Percentiles rank a stretch among this genome's conserved stretches.
phyloP scores from a whole-genome alignment of 2,329 filamentous ascomycete species.

The Pezicula rhizophila region DNA sequence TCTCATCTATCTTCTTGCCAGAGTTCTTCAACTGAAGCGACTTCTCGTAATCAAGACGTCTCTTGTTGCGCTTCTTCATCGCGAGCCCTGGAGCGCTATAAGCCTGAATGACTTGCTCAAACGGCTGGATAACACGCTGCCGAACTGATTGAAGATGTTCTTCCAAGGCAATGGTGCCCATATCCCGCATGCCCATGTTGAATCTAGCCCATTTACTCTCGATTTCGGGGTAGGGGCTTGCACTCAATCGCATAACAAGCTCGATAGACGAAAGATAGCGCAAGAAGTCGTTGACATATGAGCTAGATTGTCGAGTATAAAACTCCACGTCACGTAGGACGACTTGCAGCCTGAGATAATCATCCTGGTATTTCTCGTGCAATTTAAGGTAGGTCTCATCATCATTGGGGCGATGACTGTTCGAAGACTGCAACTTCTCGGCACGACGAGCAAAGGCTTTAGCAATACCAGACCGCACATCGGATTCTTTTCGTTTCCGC shows the following conservation, averaged over 20 bases:
- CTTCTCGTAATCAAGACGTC: conserved; percentile 82
- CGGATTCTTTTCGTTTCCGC: conserved; percentile 80
- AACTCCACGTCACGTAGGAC: conserved; percentile 83
- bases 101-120: conserved; percentile 69
- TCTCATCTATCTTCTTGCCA: conserved; percentile 82
- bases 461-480: conserved; percentile 76
- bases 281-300: conserved; percentile 75
- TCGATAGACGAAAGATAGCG: conserved; percentile 79
- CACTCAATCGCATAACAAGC: conserved; percentile 71
- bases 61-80: conserved; percentile 92
- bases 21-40: conserved; percentile 70
- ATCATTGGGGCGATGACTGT: conserved; percentile 57
- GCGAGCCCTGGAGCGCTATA: conserved; percentile 80
- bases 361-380: conserved; percentile 82
- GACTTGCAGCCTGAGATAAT: conserved; percentile 87
- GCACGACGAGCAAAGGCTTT: conserved; percentile 79
- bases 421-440: conserved; percentile 59
- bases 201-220: conserved; percentile 94
- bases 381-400: conserved; percentile 76
- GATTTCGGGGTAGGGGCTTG: conserved; percentile 72
- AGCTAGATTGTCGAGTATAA: conserved; percentile 75
- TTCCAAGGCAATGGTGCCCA: conserved; percentile 75
- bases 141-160: conserved; percentile 72
- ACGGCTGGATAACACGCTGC: conserved; percentile 78
- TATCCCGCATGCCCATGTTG: conserved; percentile 78